These are phyloP conservation scores for Phaeosphaeriaceae sp. DNA, from an alignment of 2,329 filamentous ascomycete genomes.

Conservation along the genomic window DNA sequence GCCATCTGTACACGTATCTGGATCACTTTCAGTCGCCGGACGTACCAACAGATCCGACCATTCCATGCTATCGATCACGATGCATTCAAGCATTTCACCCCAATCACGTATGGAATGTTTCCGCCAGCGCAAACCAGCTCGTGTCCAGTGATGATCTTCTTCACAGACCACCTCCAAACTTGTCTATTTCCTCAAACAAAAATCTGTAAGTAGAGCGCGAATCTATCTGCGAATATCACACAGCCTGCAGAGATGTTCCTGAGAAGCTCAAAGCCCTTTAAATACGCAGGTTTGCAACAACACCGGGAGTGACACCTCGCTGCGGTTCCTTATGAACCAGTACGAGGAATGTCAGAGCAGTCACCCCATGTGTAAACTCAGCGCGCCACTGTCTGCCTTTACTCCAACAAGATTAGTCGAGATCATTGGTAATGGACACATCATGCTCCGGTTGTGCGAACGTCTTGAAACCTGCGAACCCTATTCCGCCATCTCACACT, in stretches of 20 bases:
- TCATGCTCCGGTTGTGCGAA: not conserved
- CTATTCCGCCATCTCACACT: conserved; percentile 1
- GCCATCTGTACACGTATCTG: not conserved
- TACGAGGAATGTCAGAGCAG: not conserved
- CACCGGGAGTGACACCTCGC: not conserved
- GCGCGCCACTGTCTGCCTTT: not conserved
- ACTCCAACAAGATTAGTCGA: not conserved
- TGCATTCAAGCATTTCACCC: not conserved
- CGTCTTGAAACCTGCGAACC: not conserved
- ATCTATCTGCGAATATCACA: not conserved
- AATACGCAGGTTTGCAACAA: not conserved
- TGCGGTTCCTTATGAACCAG: not conserved
- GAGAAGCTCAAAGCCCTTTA: not conserved
- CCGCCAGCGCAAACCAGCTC: not conserved
- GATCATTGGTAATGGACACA: not conserved
- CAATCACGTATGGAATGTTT: not conserved
- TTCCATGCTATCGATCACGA: not conserved
- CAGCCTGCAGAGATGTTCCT: not conserved
- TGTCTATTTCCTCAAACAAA: not conserved
- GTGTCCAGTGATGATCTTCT: not conserved
- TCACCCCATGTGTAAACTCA: not conserved
- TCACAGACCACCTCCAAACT: not conserved
- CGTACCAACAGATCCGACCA: not conserved
- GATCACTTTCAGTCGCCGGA: not conserved
- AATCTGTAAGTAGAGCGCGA: not conserved